Evolutionary conservation across 805 yeast species (phyloP), one percentile per base, ranked within the genome.

Genomic region (Metschnikowia henanensis): DNA sequence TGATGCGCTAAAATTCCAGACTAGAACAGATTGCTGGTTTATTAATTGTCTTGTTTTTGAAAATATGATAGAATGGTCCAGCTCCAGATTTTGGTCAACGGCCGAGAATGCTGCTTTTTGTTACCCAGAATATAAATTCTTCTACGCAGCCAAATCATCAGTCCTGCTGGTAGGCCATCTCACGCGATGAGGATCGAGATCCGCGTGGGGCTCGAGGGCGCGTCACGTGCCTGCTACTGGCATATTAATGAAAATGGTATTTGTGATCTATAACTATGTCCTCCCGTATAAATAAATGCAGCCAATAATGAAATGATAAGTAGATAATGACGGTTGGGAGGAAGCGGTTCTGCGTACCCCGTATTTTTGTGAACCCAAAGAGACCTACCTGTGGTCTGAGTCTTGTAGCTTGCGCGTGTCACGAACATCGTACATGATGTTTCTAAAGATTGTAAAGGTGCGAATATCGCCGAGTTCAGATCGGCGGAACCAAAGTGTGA

Each of bases 111-210:
- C n/a, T n/a, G n/a, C n/a, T 8, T 25, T 25, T 25, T 12, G 8
- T 25, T n/a, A n/a, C n/a, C 17, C 12, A 13, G 12, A 28, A 28
- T 28, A 28, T 28, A 13, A 28, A 28, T 16, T 30, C 13, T n/a
- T 17, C 6, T 5, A 5, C 6, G 10, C 34, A 30, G 34, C 9
- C 20, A 6, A 8, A 16, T 16, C 20, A 13, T 17, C 10, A 13
- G 21, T 20, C 30, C 19, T 26, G 18, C 18, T 16, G 8, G 15
- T 9, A 15, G 36, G 45, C 31, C 45, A 41, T 41, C 45, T 35
- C 45, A 19, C 40, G 45, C 45, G 45, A 41, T 41, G 45, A 41
- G 45, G 37, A 41, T 35, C 40, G 36, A 39, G 37, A 15, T 35
- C 36, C 40, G 45, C 45, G 45, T 41, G 40, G 36, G 40, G 45